Evolutionary conservation across 371 early-diverging fungal species (phyloP).

Genomic region (Circinella minor): DNA sequence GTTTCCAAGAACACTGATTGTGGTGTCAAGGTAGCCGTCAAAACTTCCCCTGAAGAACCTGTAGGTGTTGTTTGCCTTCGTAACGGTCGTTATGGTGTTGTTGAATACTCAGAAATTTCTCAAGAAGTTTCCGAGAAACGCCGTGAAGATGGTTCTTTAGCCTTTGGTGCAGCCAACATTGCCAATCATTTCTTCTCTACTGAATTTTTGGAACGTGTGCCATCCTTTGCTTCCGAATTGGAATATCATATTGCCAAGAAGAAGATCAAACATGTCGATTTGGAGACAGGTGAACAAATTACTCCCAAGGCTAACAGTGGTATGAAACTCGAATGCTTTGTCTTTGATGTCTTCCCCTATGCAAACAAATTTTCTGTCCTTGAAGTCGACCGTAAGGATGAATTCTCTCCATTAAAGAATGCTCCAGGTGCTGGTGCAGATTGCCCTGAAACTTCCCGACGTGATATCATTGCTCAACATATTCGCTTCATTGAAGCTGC

Average conservation of each 20-base stretch:
- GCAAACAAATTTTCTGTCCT: slow-evolving; percentile 87
- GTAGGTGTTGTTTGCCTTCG: slow-evolving; percentile 95
- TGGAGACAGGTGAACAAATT: slow-evolving; percentile 75
- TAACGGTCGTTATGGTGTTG: slow-evolving; percentile 83
- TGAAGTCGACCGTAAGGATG: slow-evolving; percentile 90
- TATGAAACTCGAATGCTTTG: slow-evolving; percentile 97
- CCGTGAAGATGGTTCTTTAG: slow-evolving; percentile 70
- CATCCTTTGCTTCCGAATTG: slow-evolving; percentile 78
- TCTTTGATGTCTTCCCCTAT: slow-evolving; percentile 96
- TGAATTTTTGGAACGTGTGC: slow-evolving; percentile 86
- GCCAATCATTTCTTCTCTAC: slow-evolving; percentile 97
- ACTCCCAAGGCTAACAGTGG: slow-evolving; percentile 86
- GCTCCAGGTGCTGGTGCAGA: slow-evolving; percentile 89
- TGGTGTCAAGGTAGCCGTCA: slow-evolving; percentile 94
- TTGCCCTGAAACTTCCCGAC: slow-evolving; percentile 92
- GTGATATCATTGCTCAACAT: slow-evolving; percentile 86
- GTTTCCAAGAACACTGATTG: slow-evolving; percentile 85
- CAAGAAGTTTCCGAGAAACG: slow-evolving; percentile 70
- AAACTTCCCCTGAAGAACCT: slow-evolving; percentile 82
- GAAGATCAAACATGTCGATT: slow-evolving; percentile 93
- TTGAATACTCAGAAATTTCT: slow-evolving; percentile 96
- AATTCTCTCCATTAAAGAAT: slow-evolving; percentile 98
- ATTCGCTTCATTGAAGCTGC: slow-evolving; percentile 84
- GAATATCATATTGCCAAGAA: slow-evolving; percentile 97
- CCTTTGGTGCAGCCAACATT: slow-evolving; percentile 94